These are phyloP conservation scores for Pichia cephalocereana DNA, from an alignment of 805 yeast genomes.

Conservation along the genomic window DNA sequence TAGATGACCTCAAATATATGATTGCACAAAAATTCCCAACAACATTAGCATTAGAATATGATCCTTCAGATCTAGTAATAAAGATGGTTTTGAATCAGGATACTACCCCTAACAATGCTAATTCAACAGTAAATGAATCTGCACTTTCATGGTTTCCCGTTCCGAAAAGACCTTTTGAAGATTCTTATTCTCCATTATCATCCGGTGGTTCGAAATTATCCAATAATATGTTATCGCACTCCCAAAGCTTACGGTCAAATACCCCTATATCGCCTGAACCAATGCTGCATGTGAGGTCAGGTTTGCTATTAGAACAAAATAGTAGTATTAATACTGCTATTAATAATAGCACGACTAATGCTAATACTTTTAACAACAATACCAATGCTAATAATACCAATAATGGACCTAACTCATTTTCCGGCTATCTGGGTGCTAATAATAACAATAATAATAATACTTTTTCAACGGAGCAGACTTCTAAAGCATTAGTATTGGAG, in stretches of 20 bases:
- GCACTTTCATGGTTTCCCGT: neutral
- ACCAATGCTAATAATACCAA: neutral
- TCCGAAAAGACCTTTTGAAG: neutral
- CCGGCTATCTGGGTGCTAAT: neutral
- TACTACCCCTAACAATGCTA: neutral
- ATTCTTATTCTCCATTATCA: neutral
- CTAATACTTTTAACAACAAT: neutral
- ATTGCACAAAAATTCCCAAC: conserved; percentile 60
- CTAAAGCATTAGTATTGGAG: conserved; percentile 25
- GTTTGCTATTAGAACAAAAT: conserved; percentile 2
- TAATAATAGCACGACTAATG: neutral
- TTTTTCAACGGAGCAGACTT: neutral
- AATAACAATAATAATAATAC: conserved; percentile 2
- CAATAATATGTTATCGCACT: neutral
- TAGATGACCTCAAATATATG: conserved; percentile 73
- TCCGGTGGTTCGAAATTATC: neutral
- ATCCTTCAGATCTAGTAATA: conserved; percentile 58
- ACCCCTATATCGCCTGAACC: conserved; percentile 24
- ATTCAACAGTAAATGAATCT: neutral
- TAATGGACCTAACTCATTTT: neutral
- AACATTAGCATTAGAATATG: conserved; percentile 48
- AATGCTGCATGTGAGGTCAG: conserved; percentile 17
- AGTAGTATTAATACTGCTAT: no score
- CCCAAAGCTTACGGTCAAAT: neutral
- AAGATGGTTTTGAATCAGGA: conserved; percentile 16